A percentile compares a stretch with the other conserved stretches of the same genome.
Evolutionary conservation across 495 filamentous ascomycete genomes (phyloP).

Genomic region (Aspergillus bridgeri): DNA sequence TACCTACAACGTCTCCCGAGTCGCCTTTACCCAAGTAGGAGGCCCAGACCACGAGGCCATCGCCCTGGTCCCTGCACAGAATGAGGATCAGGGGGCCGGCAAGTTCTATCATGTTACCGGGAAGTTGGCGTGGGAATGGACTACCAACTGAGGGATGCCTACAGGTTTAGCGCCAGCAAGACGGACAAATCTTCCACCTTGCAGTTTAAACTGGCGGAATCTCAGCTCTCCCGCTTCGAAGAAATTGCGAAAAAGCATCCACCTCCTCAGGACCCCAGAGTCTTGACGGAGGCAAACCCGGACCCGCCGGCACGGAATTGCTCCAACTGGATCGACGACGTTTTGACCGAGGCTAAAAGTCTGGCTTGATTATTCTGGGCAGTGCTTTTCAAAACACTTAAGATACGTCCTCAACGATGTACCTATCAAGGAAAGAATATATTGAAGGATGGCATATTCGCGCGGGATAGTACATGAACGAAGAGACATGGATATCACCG

Average conservation of each 20-base stretch:
- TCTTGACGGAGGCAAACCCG: conserved; percentile 1
- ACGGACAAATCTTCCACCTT: not conserved
- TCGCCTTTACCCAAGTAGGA: not conserved
- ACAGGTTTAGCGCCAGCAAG: not conserved
- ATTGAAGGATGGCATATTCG: too few species aligned
- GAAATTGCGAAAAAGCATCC: not conserved
- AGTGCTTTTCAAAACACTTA: too few species aligned
- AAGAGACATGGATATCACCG: conserved; percentile 10
- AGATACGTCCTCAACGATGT: too few species aligned
- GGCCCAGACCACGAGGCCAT: conserved; percentile 3
- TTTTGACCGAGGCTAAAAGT: not conserved
- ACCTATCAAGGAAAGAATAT: too few species aligned
- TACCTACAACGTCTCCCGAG: conserved; percentile 7
- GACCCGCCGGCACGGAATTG: conserved; percentile 1
- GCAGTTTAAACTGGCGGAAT: not conserved
- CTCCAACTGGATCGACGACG: conserved; percentile 1
- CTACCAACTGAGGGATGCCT: not conserved
- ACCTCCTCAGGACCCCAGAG: not conserved
- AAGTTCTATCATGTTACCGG: not conserved
- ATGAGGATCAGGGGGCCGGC: conserved; percentile 1
- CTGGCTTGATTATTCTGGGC: not conserved
- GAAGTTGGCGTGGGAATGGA: conserved; percentile 4
- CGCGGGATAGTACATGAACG: too few species aligned
- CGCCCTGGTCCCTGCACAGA: conserved; percentile 5
- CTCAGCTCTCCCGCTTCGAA: conserved; percentile 1